Base-by-base conservation (phyloP, 148 eudicot genomes). In the Nepenthes mirabilis region DNA sequence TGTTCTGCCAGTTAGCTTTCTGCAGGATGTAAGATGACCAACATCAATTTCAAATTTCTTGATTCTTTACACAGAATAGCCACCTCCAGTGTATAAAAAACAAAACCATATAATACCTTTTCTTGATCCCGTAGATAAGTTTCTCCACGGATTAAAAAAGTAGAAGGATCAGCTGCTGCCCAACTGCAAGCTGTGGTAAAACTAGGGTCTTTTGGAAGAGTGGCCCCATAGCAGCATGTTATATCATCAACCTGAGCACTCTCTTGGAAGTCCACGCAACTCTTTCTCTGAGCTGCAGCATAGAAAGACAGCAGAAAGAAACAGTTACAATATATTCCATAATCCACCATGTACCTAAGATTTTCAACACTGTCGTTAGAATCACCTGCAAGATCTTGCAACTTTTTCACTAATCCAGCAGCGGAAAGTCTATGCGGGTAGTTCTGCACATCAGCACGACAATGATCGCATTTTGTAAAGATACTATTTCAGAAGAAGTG, bases 71-170 rank as follows among this genome's bases (percentile, higher is more conserved):
- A 40, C 4, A 8, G 8, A 40, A 40, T 40, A 40, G 8, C 45
- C 45, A 40, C 4, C 52, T 49, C 52, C 11, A n/a, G 12, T 0
- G 13, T 5, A 49, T 2, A 49, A 6, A 10, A n/a, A 49, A 49
- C 10, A 11, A 5, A 49, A 14, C 34, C 35, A 12, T 36, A 61
- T 43, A 47, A 33, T 33, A 87, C 95, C 95, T 87, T 87, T 37
- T 65, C 69, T 14, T 62, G 72, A 55, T 87, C 82, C 51, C 54
- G 54, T 37, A 82, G 65, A 74, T 83, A 87, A 58, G 34, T 79
- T 9, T 73, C 63, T 52, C 90, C 90, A 33, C 95, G 87, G 47
- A 87, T 77, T 12, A 79, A 69, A 71, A 77, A 87, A 2, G 78
- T 34, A 14, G 85, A 75, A 62, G 90, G 87, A 64, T 84, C 87